These are phyloP conservation scores for Glycyrrhiza uralensis DNA, from an alignment of 306 rosid genomes.

Conservation along the genomic window DNA sequence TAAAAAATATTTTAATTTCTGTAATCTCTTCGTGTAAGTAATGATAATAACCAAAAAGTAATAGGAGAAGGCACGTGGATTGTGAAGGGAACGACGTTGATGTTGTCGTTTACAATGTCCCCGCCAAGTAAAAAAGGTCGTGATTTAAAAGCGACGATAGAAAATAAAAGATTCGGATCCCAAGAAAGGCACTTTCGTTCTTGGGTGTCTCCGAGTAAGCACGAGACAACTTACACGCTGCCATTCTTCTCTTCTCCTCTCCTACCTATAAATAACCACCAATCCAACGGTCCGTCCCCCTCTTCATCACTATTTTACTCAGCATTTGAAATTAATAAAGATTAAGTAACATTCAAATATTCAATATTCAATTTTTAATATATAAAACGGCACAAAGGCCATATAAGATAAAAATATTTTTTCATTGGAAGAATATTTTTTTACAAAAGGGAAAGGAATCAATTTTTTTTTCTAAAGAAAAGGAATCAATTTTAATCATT, in stretches of 20 bases:
- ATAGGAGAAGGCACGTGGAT: neutral
- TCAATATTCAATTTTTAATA: neutral
- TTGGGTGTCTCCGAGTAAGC: neutral
- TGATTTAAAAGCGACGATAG: neutral
- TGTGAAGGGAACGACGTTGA: neutral
- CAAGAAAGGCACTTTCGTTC: conserved; percentile 19
- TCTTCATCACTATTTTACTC: neutral
- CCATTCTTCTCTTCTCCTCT: neutral
- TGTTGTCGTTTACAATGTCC: neutral
- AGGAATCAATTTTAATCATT: neutral
- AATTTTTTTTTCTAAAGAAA: neutral
- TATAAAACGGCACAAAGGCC: neutral
- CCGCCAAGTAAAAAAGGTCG: neutral
- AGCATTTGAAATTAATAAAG: neutral
- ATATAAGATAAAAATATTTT: neutral
- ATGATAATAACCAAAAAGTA: neutral
- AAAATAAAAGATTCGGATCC: conserved; percentile 23
- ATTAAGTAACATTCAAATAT: neutral
- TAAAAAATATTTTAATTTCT: neutral
- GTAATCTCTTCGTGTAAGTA: neutral
- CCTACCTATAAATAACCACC: conserved; percentile 25
- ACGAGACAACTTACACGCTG: conserved; percentile 34
- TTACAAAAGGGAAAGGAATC: neutral
- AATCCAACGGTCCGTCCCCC: conserved; percentile 35
- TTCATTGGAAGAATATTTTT: neutral